Conservation (phyloP, 371 early-diverging fungal genomes). For the Mucor piriformis region DNA sequence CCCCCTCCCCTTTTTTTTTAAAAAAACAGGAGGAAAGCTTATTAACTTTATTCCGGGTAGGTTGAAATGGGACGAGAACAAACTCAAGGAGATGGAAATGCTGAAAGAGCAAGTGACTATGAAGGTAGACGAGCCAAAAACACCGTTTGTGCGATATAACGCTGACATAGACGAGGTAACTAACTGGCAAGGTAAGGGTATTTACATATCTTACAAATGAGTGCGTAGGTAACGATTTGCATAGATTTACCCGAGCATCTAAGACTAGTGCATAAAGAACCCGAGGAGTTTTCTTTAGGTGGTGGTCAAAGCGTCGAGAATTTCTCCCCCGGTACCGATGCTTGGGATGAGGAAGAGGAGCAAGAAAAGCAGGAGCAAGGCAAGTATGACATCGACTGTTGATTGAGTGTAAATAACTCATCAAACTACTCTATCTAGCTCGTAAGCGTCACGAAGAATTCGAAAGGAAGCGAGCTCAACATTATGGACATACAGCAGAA, state of each 20-base stretch:
- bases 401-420: not conserved
- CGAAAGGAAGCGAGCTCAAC: slow-evolving; percentile 69
- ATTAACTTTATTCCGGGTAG: slow-evolving; percentile 19
- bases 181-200: slow-evolving; percentile 47
- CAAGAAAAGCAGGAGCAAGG: slow-evolving; percentile 33
- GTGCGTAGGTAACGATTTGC: not conserved
- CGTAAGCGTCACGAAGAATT: slow-evolving; percentile 63
- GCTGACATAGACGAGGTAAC: slow-evolving; percentile 71
- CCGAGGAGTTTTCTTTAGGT: slow-evolving; percentile 48
- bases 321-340: slow-evolving; percentile 33
- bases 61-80: slow-evolving; percentile 94
- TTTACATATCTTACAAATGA: not conserved
- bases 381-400: slow-evolving; percentile 1
- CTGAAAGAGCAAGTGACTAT: slow-evolving; percentile 80
- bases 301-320: slow-evolving; percentile 29
- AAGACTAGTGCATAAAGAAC: slow-evolving; percentile 39
- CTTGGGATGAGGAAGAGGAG: slow-evolving; percentile 35
- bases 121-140: slow-evolving; percentile 96
- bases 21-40: not conserved
- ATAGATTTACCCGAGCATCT: slow-evolving; percentile 6
- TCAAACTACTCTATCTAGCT: too few species aligned
- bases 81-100: slow-evolving; percentile 78
- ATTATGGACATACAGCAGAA: slow-evolving; percentile 68
- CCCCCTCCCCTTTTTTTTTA: not conserved
- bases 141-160: slow-evolving; percentile 89